Evolutionary conservation across 2,329 filamentous ascomycete species (phyloP), one percentile per base, ranked within the genome.

Genomic region (Paraconiothyrium sp.): DNA sequence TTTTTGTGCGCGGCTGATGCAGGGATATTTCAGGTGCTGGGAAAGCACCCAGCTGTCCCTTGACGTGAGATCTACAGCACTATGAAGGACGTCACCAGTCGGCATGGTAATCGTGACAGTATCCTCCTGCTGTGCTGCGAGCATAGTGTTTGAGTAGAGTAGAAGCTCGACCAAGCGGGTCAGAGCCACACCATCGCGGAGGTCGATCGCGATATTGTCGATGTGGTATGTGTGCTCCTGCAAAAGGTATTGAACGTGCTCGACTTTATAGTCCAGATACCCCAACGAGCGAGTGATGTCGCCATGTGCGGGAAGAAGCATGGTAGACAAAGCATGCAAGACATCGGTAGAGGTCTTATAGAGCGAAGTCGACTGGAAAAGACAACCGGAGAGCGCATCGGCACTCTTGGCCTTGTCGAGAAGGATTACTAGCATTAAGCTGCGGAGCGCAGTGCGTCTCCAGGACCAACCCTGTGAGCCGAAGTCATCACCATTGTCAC

Each of bases 171-270:
- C 85, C 10, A 89, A 79, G 54, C 85, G 83, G 5, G 85, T 85
- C n/a, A 90, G 73, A 48, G 85, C 77, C 9, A 90, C 81, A 1
- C 88, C 88, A 69, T 90, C 85, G 37, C 88, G 83, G 24, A 90
- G 78, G 67, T 90, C 88, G 9, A 87, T 82, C 0, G 87, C 88
- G 27, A 90, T 79, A 66, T 90, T 90, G 9, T 80, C 77, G 58
- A 90, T 84, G 43, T 77, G 76, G 69, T 88, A 90, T 0, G 80
- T 77, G 64, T 86, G 86, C 73, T 90, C 88, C 63, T 88, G 81
- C 6, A 89, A 79, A 2, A 83, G 82, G 61, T 85, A 82, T 69
- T 90, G 88, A 8, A 81, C 75, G 68, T 87, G 83, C 3, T 72
- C 71, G 24, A 89, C 75, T n/a, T 80, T 80, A 72, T 87, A 90